These are phyloP conservation scores for Suillus lakei DNA, from an alignment of 768 basidiomycete genomes.

Conservation along the genomic window DNA sequence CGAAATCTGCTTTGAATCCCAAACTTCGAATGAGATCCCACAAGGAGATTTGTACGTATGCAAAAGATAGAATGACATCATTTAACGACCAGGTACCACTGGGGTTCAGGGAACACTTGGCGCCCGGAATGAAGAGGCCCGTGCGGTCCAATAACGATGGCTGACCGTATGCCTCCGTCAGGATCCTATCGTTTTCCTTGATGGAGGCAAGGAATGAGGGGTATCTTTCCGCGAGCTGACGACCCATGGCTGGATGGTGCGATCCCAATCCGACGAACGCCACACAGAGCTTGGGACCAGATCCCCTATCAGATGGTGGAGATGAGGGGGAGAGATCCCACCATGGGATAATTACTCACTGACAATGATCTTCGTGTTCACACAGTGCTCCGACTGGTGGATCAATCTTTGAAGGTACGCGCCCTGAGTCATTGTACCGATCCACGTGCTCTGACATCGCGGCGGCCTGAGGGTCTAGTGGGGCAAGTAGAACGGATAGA, in stretches of 20 bases:
- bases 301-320: not conserved
- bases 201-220: conserved; percentile 36
- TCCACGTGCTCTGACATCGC: not conserved
- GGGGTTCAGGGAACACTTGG: conserved; percentile 23
- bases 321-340: not conserved
- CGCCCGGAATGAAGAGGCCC: conserved; percentile 36
- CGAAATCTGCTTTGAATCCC: conserved; percentile 37
- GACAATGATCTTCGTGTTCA: not conserved
- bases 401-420: not conserved
- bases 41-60: conserved; percentile 38
- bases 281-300: conserved; percentile 36
- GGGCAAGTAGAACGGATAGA: not conserved
- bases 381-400: not conserved
- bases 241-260: conserved; percentile 41
- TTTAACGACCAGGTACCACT: conserved; percentile 38
- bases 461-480: not conserved
- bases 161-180: conserved; percentile 31
- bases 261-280: conserved; percentile 43
- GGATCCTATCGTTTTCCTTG: conserved; percentile 37
- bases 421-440: not conserved
- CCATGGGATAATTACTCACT: not conserved
- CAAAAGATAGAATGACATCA: conserved; percentile 38
- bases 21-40: conserved; percentile 37
- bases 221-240: conserved; percentile 37
- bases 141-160: conserved; percentile 39